Evolutionary conservation across 2,329 filamentous ascomycete genomes (phyloP).

Genomic region (Tothia fuscella): DNA sequence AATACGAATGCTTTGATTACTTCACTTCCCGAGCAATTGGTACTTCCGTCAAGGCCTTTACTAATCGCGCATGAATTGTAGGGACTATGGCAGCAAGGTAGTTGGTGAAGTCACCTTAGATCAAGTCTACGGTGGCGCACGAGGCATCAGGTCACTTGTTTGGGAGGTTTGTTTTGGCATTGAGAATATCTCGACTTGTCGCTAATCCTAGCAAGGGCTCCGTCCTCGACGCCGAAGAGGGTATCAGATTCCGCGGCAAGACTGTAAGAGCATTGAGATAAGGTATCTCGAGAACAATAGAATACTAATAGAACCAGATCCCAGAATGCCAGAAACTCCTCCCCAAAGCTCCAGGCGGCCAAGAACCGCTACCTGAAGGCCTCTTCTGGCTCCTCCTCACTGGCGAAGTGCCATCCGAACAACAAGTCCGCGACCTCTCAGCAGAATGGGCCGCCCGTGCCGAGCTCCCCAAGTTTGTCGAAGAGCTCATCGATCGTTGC

Average conservation of each 20-base stretch:
- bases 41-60: background rate
- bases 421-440: conserved; percentile 96
- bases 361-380: conserved; percentile 94
- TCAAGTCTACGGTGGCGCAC: conserved; percentile 98
- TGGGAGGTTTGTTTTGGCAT: conserved; percentile 57
- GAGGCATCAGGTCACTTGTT: conserved; percentile 96
- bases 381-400: conserved; percentile 99
- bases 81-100: conserved; percentile 90
- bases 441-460: conserved; percentile 98
- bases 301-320: conserved; percentile 42
- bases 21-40: background rate
- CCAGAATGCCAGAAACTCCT: conserved; percentile 97
- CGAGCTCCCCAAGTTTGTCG: conserved; percentile 93
- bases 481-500: conserved; percentile 99
- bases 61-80: background rate
- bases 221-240: conserved; percentile 95
- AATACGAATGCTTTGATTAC: background rate
- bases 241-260: conserved; percentile 98
- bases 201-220: conserved; percentile 47
- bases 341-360: conserved; percentile 90
- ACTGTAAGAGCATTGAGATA: conserved; percentile 44
- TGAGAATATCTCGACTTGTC: conserved; percentile 2
- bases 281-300: background rate
- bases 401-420: conserved; percentile 91
- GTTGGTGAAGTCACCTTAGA: conserved; percentile 96